Evolutionary conservation across 176 grass and related monocot species (phyloP), one percentile per base, ranked within the genome.

Genomic region (Eragrostis curvula): DNA sequence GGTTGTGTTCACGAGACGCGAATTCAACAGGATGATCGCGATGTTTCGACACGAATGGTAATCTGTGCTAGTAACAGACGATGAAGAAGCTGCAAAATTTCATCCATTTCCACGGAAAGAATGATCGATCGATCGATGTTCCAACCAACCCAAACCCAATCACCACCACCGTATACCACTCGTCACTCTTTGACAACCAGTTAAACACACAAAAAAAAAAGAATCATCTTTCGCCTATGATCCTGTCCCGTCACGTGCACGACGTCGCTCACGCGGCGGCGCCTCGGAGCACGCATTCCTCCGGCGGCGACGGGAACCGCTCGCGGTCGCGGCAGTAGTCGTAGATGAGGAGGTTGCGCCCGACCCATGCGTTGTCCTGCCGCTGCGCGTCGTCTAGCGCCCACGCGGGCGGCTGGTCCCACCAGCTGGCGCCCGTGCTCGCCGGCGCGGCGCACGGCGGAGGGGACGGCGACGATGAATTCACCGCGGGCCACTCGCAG

Each of bases 341-440:
- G 78, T 99, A 99, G 39, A 99, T 86, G 16, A 99, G 64, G 62
- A 99, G 84, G 89, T 99, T 99, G 43, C 89, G 29, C 0, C n/a
- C 85, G 3, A 96, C 77, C 96, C 96, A 99, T 28, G 63, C 80
- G 6, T 83, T 77, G 73, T 99, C 96, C 68, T 87, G 49, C 18
- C 82, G 75, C 80, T 99, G 96, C 42, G 15, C 82, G 11, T 72
- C 87, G 70, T 86, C 77, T 8, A 99, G 89, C 50, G 73, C 80
- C 96, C 93, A 99, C 24, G 91, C 92, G 56, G 90, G 88, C 55
- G 88, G 90, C 82, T 96, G 88, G 82, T 92, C 96, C 96, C 96
- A 99, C 96, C 96, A 99, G 68, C 89, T 89, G 42, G 67, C 62
- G 2, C 47, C 79, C 17, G 88, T 7, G 8, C 20, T 23, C 1